Base-by-base conservation (phyloP, 2,329 filamentous ascomycete genomes). In the Fusarium nygamai region DNA sequence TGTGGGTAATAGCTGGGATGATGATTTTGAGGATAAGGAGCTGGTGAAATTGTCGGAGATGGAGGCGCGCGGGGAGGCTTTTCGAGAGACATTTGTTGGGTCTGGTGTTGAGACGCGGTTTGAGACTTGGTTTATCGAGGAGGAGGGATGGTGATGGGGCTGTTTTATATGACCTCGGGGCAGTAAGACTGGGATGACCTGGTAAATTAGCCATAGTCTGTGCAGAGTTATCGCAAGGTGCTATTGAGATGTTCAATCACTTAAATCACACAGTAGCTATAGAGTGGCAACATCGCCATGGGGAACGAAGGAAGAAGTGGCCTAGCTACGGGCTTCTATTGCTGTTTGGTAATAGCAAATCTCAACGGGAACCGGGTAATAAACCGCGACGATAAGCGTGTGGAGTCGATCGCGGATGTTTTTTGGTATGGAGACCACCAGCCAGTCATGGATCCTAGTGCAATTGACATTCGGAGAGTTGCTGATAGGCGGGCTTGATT, bases 361-460 rank as follows among this genome's bases (percentile, higher is more conserved):
- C 33, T 27, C 3, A 1, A 34, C 48, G n/a, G 13, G 12, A 17
- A 12, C 9, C 33, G n/a, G 33, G 33, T 36, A 53, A 1, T 3
- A 0, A 22, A 4, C 31, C 48, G 22, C 12, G 24, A 22, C 24
- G n/a, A 38, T 54, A 54, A 54, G 19, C 13, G 7, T 29, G 7
- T 29, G 50, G 19, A 22, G 19, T 54, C 14, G 13, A 38, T 54
- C 13, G 24, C 0, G 14, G 19, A 29, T 22, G 13, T 6, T 8
- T 0, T 17, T 4, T 12, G 2, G 3, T 11, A 14, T 3, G 6
- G 6, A 17, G 9, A 9, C 9, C 4, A 36, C 11, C 17, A 29
- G 4, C 10, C 34, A 54, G 19, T 7, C 0, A 8, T 1, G 12
- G 6, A 20, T 36, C 3, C 0, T 22, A 13, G 2, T 3, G 14